Base-by-base conservation (phyloP, 495 filamentous ascomycete genomes). In the Hypoxylon lienhwacheense region DNA sequence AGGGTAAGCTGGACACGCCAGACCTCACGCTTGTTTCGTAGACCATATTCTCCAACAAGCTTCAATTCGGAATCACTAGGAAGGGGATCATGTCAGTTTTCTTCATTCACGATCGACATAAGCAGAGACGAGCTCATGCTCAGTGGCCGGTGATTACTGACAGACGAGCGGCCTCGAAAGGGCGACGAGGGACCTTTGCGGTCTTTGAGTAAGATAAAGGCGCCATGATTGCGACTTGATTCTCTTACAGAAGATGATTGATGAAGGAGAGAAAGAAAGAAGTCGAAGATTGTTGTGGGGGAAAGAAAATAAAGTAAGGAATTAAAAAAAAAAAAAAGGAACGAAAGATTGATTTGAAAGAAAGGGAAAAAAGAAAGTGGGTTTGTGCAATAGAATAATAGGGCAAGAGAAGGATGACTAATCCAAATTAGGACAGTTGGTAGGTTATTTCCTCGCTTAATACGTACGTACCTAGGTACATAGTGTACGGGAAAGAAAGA, bases 11-110 rank as follows among this genome's bases (percentile, higher is more conserved):
- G 86, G 69, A 98, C 93, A 78, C 93, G 90, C 93, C 93, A 98
- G 67, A 98, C 95, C 82, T 98, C 93, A 79, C 93, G 92, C 90
- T 98, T 98, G 86, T 98, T 98, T 74, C 89, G 85, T 60, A 98
- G 88, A 74, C 93, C 93, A 80, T 91, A 98, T 81, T 97, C 93
- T 77, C 93, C 93, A 69, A 98, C 93, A 76, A 90, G 85, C 86
- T 97, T 98, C 79, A 98, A 80, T 79, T 98, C 93, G 69, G 91
- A 88, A 82, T 98, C 93, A 82, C 95, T 98, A 60, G 35, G 3
- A 81, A 57, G 60, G 68, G 63, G 56, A 73, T 70, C 46, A 67
- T 63, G 73, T 78, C 66, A 72, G 71, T 71, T 56, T 65, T 66
- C 26, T 35, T 21, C 61, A 73, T 66, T 80, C 77, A 81, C 85